Evolutionary conservation across 441 rosid genomes (phyloP).

Genomic region (Jatropha podagrica): DNA sequence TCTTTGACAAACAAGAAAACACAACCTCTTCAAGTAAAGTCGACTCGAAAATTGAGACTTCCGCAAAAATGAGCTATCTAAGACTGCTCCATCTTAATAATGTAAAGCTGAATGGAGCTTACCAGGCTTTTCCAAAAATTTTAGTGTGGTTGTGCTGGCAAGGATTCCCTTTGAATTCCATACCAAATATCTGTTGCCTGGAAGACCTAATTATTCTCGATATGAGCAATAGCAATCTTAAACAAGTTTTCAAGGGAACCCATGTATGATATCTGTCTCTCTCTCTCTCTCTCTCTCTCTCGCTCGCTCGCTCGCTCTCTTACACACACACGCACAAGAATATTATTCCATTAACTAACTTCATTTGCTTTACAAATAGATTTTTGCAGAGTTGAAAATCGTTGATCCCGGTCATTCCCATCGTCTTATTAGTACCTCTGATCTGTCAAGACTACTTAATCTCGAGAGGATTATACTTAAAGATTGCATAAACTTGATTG

Average conservation of each 20-base stretch:
- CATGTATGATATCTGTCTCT: neutral
- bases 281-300: neutral
- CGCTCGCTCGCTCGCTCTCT: neutral
- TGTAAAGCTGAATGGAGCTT: neutral
- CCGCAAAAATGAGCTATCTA: neutral
- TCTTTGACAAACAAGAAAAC: neutral
- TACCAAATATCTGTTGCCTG: neutral
- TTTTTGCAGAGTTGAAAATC: neutral
- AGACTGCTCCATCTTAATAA: neutral
- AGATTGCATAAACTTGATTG: neutral
- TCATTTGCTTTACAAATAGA: neutral
- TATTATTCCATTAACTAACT: neutral
- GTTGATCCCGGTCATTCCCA: slow-evolving; percentile 1
- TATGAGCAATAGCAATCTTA: neutral
- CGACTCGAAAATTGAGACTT: neutral
- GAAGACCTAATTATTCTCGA: neutral
- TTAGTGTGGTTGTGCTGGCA: neutral
- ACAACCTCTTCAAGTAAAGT: neutral
- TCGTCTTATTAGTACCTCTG: neutral
- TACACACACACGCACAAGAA: neutral
- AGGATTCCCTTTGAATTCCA: neutral
- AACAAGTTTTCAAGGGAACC: neutral
- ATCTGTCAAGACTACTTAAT: neutral
- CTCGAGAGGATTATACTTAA: neutral
- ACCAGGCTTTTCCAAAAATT: neutral